Base-by-base conservation (phyloP, 768 basidiomycete species). In the Tylopilus cervinicoccineus region DNA sequence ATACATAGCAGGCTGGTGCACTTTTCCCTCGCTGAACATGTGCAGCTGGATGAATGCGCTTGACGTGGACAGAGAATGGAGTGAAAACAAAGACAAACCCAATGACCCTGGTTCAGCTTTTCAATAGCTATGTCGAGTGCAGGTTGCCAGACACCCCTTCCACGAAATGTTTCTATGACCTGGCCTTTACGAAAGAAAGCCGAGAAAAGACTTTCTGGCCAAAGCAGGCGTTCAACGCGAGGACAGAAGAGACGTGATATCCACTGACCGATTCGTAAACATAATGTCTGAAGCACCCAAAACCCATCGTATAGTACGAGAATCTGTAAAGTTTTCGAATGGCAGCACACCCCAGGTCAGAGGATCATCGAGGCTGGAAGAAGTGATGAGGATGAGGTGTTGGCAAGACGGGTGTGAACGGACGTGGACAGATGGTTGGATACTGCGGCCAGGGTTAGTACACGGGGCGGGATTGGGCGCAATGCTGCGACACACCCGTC, bases 351-450 rank as follows among this genome's bases (percentile, higher is more conserved):
- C 92, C 94, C 94, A 98, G n/a, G 76, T 75, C 38, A 93, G 63
- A 2, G 89, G 88, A 58, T 91, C 89, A 60, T 93, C 90, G 43
- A 90, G 73, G 19, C 88, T 93, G 60, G 31, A 51, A 38, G 50
- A 49, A 22, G 26, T 19, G 24, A 43, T 50, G 41, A 50, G 56
- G 48, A 38, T 14, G 26, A 45, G 17, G 45, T 24, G 23, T 42
- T 10, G 43, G 24, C 52, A 17, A 52, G n/a, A 33, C 19, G 23
- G 42, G 12, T 1, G 19, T 16, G 34, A 11, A 73, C 83, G 47
- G 64, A 93, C 84, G 91, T 93, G 42, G 94, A 96, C 46, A 94
- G 83, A 62, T 98, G 94, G 67, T 98, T 98, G 48, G 86, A 82
- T 39, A 96, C 93, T 95, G 54, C 20, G 13, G 17, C 34, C 39